Conservation (phyloP, 176 grass and related monocot genomes). For the Tuctoria greenei region DNA sequence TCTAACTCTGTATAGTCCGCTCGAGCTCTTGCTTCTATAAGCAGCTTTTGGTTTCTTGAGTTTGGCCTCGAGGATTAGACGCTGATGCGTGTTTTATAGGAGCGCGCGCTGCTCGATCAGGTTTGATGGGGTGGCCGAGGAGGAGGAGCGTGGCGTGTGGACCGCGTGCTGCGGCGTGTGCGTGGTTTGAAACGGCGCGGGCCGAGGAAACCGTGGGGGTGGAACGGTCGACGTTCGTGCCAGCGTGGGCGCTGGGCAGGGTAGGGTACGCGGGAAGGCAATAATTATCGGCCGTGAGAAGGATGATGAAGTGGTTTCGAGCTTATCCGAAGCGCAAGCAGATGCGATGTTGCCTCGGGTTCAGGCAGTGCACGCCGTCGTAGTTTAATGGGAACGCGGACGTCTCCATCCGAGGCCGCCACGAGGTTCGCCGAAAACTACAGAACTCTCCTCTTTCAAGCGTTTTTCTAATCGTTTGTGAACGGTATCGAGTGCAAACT, state of each 20-base stretch:
- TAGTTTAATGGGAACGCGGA: slow-evolving; percentile 34
- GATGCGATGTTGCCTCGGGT: slow-evolving; percentile 13
- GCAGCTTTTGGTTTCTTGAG: neutral
- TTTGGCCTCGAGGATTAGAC: slow-evolving; percentile 20
- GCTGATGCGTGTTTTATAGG: slow-evolving; percentile 11
- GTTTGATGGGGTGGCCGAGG: neutral
- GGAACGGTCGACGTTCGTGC: neutral
- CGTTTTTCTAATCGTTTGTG: neutral
- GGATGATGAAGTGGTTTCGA: neutral
- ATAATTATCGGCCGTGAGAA: slow-evolving; percentile 23
- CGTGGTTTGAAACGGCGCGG: too few relatives aligned
- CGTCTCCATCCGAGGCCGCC: slow-evolving; percentile 27
- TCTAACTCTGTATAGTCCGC: neutral
- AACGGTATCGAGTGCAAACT: neutral
- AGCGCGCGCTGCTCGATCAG: neutral
- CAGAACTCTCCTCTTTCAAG: neutral
- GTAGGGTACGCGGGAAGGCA: slow-evolving; percentile 4
- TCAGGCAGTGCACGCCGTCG: slow-evolving; percentile 31
- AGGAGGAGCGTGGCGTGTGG: too few relatives aligned
- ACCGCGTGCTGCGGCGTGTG: too few relatives aligned
- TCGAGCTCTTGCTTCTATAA: neutral
- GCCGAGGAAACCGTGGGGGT: too few relatives aligned
- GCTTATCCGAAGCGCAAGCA: slow-evolving; percentile 47
- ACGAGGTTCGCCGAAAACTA: neutral
- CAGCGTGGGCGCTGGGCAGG: neutral